These are phyloP conservation scores for Dentipellis fragilis DNA, from an alignment of 768 basidiomycete genomes.

Conservation along the genomic window DNA sequence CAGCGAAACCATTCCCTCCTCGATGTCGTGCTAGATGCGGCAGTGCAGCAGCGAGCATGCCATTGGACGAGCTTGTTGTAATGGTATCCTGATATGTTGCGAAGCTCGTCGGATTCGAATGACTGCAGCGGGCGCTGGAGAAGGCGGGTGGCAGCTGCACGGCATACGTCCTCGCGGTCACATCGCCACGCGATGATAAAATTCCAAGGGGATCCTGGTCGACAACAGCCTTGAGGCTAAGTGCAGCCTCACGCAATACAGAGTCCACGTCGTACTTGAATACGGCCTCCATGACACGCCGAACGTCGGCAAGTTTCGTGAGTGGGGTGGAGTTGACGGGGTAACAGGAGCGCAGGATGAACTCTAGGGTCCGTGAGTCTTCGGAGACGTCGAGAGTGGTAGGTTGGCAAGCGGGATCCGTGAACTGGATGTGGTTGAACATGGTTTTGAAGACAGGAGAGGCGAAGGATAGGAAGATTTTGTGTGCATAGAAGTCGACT, in stretches of 20 bases:
- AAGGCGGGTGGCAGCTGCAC: neutral
- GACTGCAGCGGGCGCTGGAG: neutral
- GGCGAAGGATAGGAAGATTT: constrained; percentile 21
- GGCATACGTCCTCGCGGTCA: neutral
- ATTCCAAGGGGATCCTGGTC: neutral
- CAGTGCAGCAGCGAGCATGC: neutral
- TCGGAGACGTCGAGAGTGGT: neutral
- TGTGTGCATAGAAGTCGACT: constrained; percentile 19
- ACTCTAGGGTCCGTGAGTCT: neutral
- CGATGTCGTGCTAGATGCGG: neutral
- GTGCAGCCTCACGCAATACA: neutral
- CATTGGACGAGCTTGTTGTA: neutral
- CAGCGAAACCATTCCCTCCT: neutral
- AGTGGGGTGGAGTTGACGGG: neutral
- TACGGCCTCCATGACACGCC: neutral
- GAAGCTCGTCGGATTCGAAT: neutral
- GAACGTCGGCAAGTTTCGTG: neutral
- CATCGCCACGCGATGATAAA: neutral
- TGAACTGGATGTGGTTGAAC: no score
- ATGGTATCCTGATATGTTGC: neutral
- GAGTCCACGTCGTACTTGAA: neutral
- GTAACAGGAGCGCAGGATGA: neutral
- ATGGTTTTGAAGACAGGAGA: constrained; percentile 11
- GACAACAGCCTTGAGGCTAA: neutral
- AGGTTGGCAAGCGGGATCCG: no score